These are phyloP conservation scores for Talaromyces trachyspermus DNA, from an alignment of 495 filamentous ascomycete species.

Conservation along the genomic window DNA sequence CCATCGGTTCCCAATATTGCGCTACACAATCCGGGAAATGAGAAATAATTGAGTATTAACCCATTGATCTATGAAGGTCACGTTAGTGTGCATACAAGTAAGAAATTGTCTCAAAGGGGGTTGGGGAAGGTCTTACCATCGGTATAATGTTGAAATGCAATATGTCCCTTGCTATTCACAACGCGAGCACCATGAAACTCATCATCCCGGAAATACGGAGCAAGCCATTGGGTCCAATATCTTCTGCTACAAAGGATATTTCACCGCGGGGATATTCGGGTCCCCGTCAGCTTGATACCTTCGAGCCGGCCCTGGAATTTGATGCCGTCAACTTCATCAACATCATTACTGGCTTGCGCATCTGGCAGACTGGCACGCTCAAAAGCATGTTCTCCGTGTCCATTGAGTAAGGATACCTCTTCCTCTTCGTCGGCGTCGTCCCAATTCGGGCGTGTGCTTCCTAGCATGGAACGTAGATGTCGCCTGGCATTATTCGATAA, in stretches of 20 bases:
- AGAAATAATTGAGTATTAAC: slow-evolving; percentile 71
- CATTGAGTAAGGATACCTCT: not conserved
- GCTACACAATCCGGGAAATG: slow-evolving; percentile 68
- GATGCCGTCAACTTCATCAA: slow-evolving; percentile 9
- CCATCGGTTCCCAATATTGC: slow-evolving; percentile 74
- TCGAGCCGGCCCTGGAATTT: slow-evolving; percentile 55
- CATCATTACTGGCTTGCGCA: not conserved
- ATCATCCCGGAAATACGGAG: slow-evolving; percentile 55
- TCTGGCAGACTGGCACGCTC: not conserved
- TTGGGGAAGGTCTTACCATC: too few species aligned
- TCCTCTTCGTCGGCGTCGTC: not conserved
- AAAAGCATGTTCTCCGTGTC: not conserved
- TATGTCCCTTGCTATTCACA: slow-evolving; percentile 69
- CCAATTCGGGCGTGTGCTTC: not conserved
- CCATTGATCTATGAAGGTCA: slow-evolving; percentile 51
- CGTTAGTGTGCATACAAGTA: not conserved
- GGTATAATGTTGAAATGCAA: slow-evolving; percentile 62
- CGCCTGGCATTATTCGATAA: not conserved
- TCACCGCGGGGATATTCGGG: slow-evolving; percentile 82
- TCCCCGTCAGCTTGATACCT: slow-evolving; percentile 91
- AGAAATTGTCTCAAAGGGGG: too few species aligned
- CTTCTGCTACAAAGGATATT: slow-evolving; percentile 67
- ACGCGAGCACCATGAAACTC: slow-evolving; percentile 67
- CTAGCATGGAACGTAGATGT: not conserved
- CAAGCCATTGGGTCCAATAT: slow-evolving; percentile 59